A percentile compares a stretch with the other conserved stretches of the same genome.
Evolutionary conservation across 2,329 filamentous ascomycete genomes (phyloP).

Genomic region (Penicillium janthinellum): DNA sequence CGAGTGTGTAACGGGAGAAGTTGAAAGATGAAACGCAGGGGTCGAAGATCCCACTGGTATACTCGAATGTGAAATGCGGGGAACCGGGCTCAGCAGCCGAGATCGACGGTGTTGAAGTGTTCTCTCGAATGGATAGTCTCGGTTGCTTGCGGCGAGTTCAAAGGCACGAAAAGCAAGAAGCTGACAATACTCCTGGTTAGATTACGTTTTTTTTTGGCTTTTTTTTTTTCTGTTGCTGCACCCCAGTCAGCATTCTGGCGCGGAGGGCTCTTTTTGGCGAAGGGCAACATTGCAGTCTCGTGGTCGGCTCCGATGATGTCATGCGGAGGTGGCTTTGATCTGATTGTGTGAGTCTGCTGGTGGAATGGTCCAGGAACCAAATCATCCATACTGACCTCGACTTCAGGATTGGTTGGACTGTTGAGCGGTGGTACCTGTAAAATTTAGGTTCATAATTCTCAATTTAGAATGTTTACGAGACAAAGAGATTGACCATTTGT

Average conservation of each 20-base stretch:
- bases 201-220: background rate
- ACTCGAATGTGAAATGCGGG: constrained; percentile 19
- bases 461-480: background rate
- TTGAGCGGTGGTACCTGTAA: background rate
- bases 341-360: background rate
- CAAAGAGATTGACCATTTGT: too few species aligned
- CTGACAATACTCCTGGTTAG: background rate
- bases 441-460: background rate
- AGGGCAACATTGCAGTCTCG: background rate
- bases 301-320: constrained; percentile 22
- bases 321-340: constrained; percentile 19
- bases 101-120: background rate
- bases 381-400: too few species aligned
- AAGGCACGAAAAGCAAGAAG: background rate
- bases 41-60: background rate
- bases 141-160: background rate
- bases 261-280: background rate
- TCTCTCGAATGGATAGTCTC: background rate
- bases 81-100: constrained; percentile 12
- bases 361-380: background rate
- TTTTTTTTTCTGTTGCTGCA: background rate
- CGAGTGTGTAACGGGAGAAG: constrained; percentile 10
- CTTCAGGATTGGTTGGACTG: background rate
- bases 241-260: background rate
- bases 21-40: constrained; percentile 12